A percentile compares a stretch with the other conserved stretches of the same genome.
phyloP scores from a whole-genome alignment of 2,329 filamentous ascomycete species.

The Colletotrichum godetiae region DNA sequence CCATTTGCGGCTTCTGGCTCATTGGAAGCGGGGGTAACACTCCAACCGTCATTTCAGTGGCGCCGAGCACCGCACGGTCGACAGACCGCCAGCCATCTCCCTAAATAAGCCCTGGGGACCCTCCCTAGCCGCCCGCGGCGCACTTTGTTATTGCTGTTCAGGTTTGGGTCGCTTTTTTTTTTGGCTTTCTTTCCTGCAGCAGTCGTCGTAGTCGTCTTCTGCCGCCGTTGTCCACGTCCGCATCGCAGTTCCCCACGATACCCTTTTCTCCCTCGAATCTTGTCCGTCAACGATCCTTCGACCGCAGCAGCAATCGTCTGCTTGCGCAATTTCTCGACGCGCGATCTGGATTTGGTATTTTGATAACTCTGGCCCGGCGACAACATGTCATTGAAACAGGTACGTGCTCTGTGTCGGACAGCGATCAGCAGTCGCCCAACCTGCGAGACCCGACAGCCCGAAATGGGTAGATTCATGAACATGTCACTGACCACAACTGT shows the following conservation, averaged over 20 bases:
- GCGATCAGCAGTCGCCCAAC: background rate
- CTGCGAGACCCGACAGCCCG: background rate
- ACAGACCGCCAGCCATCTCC: constrained; percentile 27
- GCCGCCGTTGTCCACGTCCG: background rate
- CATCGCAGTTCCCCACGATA: constrained; percentile 32
- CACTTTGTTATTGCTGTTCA: constrained; percentile 4
- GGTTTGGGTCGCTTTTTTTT: constrained; percentile 25
- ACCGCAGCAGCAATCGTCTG: constrained; percentile 30
- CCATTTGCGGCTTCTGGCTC: constrained; percentile 24
- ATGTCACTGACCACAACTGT: constrained; percentile 4
- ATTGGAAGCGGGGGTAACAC: constrained; percentile 36
- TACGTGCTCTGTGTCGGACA: constrained; percentile 45
- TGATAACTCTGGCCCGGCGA: background rate
- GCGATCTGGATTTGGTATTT: background rate
- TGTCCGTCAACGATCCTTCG: background rate
- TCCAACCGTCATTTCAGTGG: constrained; percentile 37
- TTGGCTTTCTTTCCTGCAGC: constrained; percentile 31
- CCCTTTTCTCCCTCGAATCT: constrained; percentile 5
- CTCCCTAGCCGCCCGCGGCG: constrained; percentile 33
- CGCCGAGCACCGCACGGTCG: constrained; percentile 36
- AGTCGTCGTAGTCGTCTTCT: background rate
- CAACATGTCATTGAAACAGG: constrained; percentile 72
- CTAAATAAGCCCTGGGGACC: constrained; percentile 38
- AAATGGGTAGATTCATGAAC: background rate
- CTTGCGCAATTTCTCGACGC: constrained; percentile 5